A percentile compares a stretch with the other conserved stretches of the same genome.
These are phyloP conservation scores for Lagenidium sp. DNA, from an alignment of 352 stramenopile species.

Conservation along the genomic window DNA sequence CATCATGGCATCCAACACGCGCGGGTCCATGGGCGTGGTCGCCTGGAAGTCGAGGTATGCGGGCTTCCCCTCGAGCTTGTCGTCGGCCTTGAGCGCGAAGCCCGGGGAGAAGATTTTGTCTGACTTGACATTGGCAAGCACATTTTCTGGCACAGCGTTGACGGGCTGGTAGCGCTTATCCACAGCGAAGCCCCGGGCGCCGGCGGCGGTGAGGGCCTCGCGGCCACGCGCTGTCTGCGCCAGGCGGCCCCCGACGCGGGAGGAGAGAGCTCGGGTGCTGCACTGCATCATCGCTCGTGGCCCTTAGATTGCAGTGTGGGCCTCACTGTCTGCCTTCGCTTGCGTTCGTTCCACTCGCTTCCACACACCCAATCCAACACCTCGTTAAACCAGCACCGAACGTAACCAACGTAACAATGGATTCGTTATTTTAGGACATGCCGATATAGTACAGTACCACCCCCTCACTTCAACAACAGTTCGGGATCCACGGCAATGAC, in stretches of 20 bases:
- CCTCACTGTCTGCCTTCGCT: too few species aligned
- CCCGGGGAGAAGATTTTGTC: slow-evolving; percentile 77
- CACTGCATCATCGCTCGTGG: slow-evolving; percentile 3
- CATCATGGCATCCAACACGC: slow-evolving; percentile 98
- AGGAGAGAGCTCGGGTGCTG: slow-evolving; percentile 1
- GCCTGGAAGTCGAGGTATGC: slow-evolving; percentile 95
- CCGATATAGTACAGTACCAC: too few species aligned
- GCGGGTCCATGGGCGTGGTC: slow-evolving; percentile 97
- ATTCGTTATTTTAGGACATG: too few species aligned
- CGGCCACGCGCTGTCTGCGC: too few species aligned
- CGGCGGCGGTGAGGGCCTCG: slow-evolving; percentile 1
- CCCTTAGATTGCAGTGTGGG: background rate
- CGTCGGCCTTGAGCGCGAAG: slow-evolving; percentile 67
- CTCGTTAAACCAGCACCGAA: slow-evolving; percentile 17
- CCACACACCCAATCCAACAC: slow-evolving; percentile 6
- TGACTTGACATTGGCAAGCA: slow-evolving; percentile 76
- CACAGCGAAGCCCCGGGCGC: slow-evolving; percentile 17
- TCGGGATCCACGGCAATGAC: too few species aligned
- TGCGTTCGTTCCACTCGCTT: too few species aligned
- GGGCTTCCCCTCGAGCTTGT: slow-evolving; percentile 66
- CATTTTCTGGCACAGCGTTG: slow-evolving; percentile 75
- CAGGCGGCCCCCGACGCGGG: slow-evolving; percentile 4
- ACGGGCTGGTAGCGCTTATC: slow-evolving; percentile 83
- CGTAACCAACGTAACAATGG: slow-evolving; percentile 16
- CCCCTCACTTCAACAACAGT: too few species aligned